These are phyloP conservation scores for Brettanomyces naardenensis DNA, from an alignment of 805 yeast species.

Conservation along the genomic window DNA sequence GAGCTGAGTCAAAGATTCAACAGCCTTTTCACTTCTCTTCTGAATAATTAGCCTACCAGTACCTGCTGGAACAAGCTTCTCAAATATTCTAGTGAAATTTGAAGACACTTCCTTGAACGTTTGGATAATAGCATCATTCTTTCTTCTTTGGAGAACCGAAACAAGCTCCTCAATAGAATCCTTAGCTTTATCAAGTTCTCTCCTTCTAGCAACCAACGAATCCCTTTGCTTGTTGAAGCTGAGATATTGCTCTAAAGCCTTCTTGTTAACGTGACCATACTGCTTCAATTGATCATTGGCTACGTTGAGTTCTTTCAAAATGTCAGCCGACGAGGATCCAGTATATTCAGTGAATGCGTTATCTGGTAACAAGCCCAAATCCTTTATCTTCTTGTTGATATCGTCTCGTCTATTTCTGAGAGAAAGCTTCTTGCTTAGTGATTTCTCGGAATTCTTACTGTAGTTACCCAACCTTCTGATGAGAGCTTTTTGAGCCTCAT, in stretches of 20 bases:
- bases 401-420: slow-evolving; percentile 61
- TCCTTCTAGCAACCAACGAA: slow-evolving; percentile 54
- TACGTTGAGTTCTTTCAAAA: slow-evolving; percentile 45
- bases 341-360: slow-evolving; percentile 57
- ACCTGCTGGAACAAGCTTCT: slow-evolving; percentile 76
- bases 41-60: slow-evolving; percentile 66
- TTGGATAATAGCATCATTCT: slow-evolving; percentile 71
- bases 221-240: slow-evolving; percentile 68
- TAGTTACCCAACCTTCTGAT: slow-evolving; percentile 51
- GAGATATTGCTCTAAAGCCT: slow-evolving; percentile 78
- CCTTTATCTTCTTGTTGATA: slow-evolving; percentile 63
- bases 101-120: slow-evolving; percentile 72
- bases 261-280: slow-evolving; percentile 75
- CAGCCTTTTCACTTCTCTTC: slow-evolving; percentile 22
- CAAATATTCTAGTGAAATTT: slow-evolving; percentile 70
- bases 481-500: slow-evolving; percentile 47
- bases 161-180: slow-evolving; percentile 69
- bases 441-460: slow-evolving; percentile 58
- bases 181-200: slow-evolving; percentile 63
- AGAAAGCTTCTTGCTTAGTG: slow-evolving; percentile 52
- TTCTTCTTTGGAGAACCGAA: slow-evolving; percentile 60
- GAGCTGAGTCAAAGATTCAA: slow-evolving; percentile 9
- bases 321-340: slow-evolving; percentile 35
- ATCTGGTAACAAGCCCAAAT: slow-evolving; percentile 84
- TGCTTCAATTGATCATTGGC: slow-evolving; percentile 51